Base-by-base conservation (phyloP, 805 yeast genomes). In the Brettanomyces nanus region DNA sequence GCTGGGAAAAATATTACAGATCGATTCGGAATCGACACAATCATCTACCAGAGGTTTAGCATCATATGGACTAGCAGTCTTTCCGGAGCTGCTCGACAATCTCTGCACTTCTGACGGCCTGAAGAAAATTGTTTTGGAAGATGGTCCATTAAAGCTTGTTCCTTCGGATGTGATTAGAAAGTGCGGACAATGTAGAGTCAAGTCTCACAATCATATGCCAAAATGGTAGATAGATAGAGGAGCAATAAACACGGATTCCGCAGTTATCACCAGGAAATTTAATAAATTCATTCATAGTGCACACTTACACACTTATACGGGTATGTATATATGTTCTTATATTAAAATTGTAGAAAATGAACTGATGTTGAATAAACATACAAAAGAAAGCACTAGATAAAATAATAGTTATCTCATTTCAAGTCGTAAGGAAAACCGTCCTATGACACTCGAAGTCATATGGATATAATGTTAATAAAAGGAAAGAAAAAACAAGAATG, bases 161-260 rank as follows among this genome's bases (percentile, higher is more conserved):
- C 51, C 59, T 3, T 42, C 44, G 25, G 53, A 47, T 2, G 35
- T 46, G 9, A 53, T 56, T 22, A 47, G 42, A 31, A 53, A 48
- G 35, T 50, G 54, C 30, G 49, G 54, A n/a, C 30, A 33, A 19
- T 29, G 39, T 19, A 23, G 14, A 3, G 34, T 21, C 5, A 48
- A 43, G 31, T 28, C 28, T 13, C 54, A 50, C 31, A 36, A 37
- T 15, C 54, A 50, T 29, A 19, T 46, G 15, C 13, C 42, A 18
- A 41, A 31, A 17, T 32, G 41, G 35, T 39, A 28, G 26, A 31
- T 14, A 9, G 7, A 31, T 31, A 19, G 9, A 31, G 14, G 15
- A 28, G 15, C 13, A 28, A 28, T 28, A 28, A 14, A 15, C 15
- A 28, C 30, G 15, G 13, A 15, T 28, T 14, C 7, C 30, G 15